Evolutionary conservation across 768 basidiomycete species (phyloP).

Genomic region (Glaciozyma martinii): DNA sequence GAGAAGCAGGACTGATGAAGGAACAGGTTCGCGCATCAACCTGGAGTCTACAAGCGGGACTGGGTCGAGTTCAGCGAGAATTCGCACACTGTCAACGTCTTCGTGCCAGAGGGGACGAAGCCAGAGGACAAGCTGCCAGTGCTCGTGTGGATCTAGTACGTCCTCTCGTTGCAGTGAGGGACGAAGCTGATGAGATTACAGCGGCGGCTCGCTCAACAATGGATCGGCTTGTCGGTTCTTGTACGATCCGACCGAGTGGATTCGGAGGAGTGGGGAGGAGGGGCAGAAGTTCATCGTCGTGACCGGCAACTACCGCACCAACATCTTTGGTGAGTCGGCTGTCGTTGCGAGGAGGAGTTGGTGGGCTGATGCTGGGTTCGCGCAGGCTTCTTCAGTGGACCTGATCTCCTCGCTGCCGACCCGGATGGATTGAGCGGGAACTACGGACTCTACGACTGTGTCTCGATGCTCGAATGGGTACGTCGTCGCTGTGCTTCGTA

Average conservation of each 20-base stretch:
- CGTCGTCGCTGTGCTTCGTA: background rate
- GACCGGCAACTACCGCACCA: slow-evolving; percentile 26
- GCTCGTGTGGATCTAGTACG: slow-evolving; percentile 42
- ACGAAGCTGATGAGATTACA: background rate
- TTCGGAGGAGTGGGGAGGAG: background rate
- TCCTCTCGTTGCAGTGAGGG: slow-evolving; percentile 31
- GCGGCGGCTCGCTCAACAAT: slow-evolving; percentile 25
- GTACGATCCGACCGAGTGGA: slow-evolving; percentile 23
- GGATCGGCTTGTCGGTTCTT: slow-evolving; percentile 13
- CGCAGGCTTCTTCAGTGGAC: slow-evolving; percentile 15
- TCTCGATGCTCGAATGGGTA: slow-evolving; percentile 28
- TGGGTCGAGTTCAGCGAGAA: slow-evolving; percentile 40
- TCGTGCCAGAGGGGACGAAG: slow-evolving; percentile 40
- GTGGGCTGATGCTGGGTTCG: background rate
- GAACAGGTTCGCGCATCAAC: background rate
- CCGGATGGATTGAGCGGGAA: slow-evolving; percentile 13
- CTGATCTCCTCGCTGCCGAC: slow-evolving; percentile 7
- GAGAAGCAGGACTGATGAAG: too few relatives aligned
- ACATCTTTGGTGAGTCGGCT: slow-evolving; percentile 1
- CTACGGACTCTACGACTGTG: slow-evolving; percentile 28
- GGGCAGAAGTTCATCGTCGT: slow-evolving; percentile 31
- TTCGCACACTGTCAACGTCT: slow-evolving; percentile 49
- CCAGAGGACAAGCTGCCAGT: slow-evolving; percentile 41
- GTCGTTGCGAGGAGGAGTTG: background rate
- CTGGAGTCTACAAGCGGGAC: background rate